phyloP scores from a whole-genome alignment of 208 protist genomes.

The Trypanosoma melophagium region DNA sequence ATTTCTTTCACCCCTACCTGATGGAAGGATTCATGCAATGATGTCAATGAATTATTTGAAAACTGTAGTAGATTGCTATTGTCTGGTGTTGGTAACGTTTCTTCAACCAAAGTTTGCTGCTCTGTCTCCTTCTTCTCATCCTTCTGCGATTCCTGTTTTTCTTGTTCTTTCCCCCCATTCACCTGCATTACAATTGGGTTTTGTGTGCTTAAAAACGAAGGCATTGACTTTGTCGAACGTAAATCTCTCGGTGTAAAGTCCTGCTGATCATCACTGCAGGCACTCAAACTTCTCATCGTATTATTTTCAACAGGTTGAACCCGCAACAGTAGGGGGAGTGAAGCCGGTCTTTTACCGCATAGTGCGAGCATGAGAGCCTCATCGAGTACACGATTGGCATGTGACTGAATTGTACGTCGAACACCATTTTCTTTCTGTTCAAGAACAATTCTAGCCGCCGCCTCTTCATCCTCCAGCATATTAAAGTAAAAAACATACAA shows the following conservation, averaged over 20 bases:
- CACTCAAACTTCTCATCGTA: background rate
- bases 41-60: too few relatives aligned
- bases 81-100: background rate
- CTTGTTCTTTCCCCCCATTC: background rate
- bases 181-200: too few relatives aligned
- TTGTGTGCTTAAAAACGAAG: too few relatives aligned
- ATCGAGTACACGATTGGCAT: constrained; percentile 10
- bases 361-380: constrained; percentile 19
- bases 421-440: background rate
- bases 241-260: background rate
- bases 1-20: too few relatives aligned
- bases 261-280: background rate
- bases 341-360: background rate
- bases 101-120: background rate
- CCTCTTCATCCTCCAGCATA: constrained; percentile 11
- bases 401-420: constrained; percentile 5
- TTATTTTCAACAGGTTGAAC: too few relatives aligned
- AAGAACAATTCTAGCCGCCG: background rate
- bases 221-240: too few relatives aligned
- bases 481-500: constrained; percentile 3
- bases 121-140: background rate
- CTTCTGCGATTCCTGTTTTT: background rate
- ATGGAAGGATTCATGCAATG: too few relatives aligned
- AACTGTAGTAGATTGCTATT: too few relatives aligned
- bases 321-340: background rate